These are phyloP conservation scores for Trichoderma citrinoviride DNA, from an alignment of 2,329 filamentous ascomycete genomes.

Conservation along the genomic window DNA sequence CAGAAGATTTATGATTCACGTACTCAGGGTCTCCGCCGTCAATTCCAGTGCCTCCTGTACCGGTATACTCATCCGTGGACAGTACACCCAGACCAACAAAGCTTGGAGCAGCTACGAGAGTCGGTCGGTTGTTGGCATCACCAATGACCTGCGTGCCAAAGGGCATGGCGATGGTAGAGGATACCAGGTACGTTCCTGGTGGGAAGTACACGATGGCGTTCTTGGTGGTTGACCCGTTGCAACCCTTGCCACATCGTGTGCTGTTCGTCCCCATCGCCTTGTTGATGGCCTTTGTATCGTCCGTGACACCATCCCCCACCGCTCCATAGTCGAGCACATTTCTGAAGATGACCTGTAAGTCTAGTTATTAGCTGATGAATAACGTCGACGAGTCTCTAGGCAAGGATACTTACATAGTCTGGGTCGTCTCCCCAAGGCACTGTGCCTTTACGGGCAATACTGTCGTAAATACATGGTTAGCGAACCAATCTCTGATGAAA, in stretches of 20 bases:
- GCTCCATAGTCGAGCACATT: too few species aligned
- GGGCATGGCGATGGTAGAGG: slow-evolving; percentile 56
- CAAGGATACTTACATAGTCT: too few species aligned
- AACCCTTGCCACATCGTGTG: slow-evolving; percentile 4
- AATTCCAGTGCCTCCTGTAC: too few species aligned
- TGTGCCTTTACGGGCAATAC: too few species aligned
- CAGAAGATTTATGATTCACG: not conserved
- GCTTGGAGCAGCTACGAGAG: not conserved
- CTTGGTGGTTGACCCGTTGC: slow-evolving; percentile 31
- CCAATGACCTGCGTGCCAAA: slow-evolving; percentile 38
- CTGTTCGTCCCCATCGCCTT: slow-evolving; percentile 33
- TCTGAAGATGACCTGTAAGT: too few species aligned
- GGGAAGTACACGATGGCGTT: slow-evolving; percentile 41
- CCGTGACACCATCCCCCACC: slow-evolving; percentile 26
- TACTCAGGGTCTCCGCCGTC: too few species aligned
- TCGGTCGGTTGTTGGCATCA: not conserved
- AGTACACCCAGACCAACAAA: slow-evolving; percentile 30
- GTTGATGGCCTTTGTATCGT: slow-evolving; percentile 39
- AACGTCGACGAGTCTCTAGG: too few species aligned
- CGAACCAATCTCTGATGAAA: too few species aligned
- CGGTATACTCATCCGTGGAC: too few species aligned
- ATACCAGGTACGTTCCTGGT: slow-evolving; percentile 57
- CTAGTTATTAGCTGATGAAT: too few species aligned
- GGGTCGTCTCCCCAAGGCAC: too few species aligned
- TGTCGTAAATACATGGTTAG: too few species aligned